These are phyloP conservation scores for Westerdykella ornata DNA, from an alignment of 2,329 filamentous ascomycete genomes.

Conservation along the genomic window DNA sequence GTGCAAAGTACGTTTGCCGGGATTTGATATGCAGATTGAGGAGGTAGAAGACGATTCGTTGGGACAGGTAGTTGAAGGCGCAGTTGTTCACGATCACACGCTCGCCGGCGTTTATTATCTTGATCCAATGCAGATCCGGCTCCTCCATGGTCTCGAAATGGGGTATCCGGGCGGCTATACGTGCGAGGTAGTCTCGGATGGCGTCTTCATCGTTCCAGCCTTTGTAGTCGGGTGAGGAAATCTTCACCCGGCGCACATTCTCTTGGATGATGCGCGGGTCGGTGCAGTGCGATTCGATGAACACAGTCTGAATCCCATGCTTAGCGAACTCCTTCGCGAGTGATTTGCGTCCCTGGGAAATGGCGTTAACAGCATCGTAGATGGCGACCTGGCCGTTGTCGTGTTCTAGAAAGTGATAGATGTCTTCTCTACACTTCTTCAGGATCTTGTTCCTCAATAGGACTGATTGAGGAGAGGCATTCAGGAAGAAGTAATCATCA, in stretches of 20 bases:
- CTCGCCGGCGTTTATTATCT: constrained; percentile 97
- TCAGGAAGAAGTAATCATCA: constrained; percentile 95
- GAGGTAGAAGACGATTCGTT: constrained; percentile 96
- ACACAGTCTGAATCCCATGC: constrained; percentile 90
- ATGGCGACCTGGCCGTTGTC: constrained; percentile 98
- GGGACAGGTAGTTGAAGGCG: constrained; percentile 91
- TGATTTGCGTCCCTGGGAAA: constrained; percentile 70
- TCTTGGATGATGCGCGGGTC: constrained; percentile 91
- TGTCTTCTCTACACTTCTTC: constrained; percentile 94
- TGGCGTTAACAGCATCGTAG: constrained; percentile 95
- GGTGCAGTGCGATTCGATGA: constrained; percentile 92
- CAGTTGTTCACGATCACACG: constrained; percentile 95
- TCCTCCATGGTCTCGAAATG: constrained; percentile 97
- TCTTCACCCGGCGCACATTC: constrained; percentile 95
- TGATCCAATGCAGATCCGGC: constrained; percentile 89
- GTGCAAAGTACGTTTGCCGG: constrained; percentile 85
- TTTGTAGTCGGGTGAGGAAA: constrained; percentile 92
- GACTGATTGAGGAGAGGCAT: constrained; percentile 87
- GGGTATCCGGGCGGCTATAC: constrained; percentile 88
- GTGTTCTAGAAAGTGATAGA: constrained; percentile 91
- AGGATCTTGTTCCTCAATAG: constrained; percentile 93
- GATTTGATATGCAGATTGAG: constrained; percentile 97
- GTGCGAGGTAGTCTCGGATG: constrained; percentile 80
- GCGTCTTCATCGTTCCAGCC: constrained; percentile 90
- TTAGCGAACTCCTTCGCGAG: constrained; percentile 96